Percentiles rank a stretch among this genome's conserved stretches.
These are phyloP conservation scores for Crucihimalaya himalaica DNA, from an alignment of 345 rosid species.

Conservation along the genomic window DNA sequence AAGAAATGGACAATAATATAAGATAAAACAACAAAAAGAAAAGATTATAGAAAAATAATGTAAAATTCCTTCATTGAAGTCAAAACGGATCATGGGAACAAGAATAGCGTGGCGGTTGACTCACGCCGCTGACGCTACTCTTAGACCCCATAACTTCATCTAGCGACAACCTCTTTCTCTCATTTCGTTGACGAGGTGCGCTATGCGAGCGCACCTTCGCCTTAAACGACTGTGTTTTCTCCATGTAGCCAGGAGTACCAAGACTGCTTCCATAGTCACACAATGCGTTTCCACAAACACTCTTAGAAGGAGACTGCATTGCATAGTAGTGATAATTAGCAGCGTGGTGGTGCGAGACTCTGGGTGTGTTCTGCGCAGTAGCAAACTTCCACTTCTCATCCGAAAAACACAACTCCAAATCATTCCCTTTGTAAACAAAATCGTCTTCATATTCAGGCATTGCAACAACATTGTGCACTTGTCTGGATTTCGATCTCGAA, in stretches of 20 bases:
- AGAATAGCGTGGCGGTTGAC: constrained; percentile 38
- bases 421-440: constrained; percentile 42
- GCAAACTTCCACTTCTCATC: constrained; percentile 57
- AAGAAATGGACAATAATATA: neutral
- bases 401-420: constrained; percentile 48
- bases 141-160: constrained; percentile 61
- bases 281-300: constrained; percentile 47
- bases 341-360: constrained; percentile 35
- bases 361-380: constrained; percentile 65
- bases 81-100: constrained; percentile 39
- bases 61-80: constrained; percentile 1
- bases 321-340: constrained; percentile 25
- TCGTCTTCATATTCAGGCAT: constrained; percentile 48
- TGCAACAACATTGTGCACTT: constrained; percentile 37
- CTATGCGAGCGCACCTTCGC: constrained; percentile 76
- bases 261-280: constrained; percentile 41
- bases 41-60: neutral
- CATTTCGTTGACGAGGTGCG: constrained; percentile 72
- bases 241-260: constrained; percentile 71
- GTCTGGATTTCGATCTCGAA: constrained; percentile 34
- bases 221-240: constrained; percentile 71
- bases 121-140: constrained; percentile 51
- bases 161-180: constrained; percentile 60
- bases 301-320: constrained; percentile 49
- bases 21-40: neutral